These are phyloP conservation scores for Thelephora ganbajun DNA, from an alignment of 768 basidiomycete species.

Conservation along the genomic window DNA sequence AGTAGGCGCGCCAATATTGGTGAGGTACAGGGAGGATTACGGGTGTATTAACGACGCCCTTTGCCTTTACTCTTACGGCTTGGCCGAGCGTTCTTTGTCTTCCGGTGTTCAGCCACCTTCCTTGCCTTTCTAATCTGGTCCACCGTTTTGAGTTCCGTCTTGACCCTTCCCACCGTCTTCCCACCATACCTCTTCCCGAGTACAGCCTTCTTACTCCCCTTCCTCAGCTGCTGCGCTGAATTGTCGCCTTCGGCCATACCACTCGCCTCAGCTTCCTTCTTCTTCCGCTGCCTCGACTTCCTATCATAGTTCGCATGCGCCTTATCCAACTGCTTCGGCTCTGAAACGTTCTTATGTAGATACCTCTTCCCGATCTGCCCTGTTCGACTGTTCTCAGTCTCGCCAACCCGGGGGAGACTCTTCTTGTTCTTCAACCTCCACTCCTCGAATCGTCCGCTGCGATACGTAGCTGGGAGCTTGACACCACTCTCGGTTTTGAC, in stretches of 20 bases:
- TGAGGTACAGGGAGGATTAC: constrained; percentile 1
- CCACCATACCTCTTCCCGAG: constrained; percentile 33
- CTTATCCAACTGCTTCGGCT: constrained; percentile 70
- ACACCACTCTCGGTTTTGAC: constrained; percentile 88
- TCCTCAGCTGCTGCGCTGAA: not conserved
- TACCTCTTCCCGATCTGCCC: constrained; percentile 39
- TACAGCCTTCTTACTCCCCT: constrained; percentile 23
- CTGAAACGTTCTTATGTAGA: constrained; percentile 51
- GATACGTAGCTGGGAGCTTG: constrained; percentile 81
- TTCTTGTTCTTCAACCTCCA: constrained; percentile 76
- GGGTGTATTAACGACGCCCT: constrained; percentile 14
- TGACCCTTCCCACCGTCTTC: constrained; percentile 51
- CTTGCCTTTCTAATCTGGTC: constrained; percentile 80
- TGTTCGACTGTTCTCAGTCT: constrained; percentile 39
- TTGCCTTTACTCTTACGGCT: constrained; percentile 26
- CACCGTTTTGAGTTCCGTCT: constrained; percentile 72
- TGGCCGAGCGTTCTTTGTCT: constrained; percentile 74
- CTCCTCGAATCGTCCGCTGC: constrained; percentile 88
- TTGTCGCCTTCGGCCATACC: constrained; percentile 10
- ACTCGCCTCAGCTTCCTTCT: constrained; percentile 23
- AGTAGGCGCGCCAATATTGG: constrained; percentile 2
- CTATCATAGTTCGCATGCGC: constrained; percentile 59
- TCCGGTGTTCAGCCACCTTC: constrained; percentile 46
- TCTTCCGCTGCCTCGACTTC: constrained; percentile 48
- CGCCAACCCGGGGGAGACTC: constrained; percentile 72